Evolutionary conservation across 495 filamentous ascomycete species (phyloP), one percentile per base, ranked within the genome.

Genomic region (Xanthoparmelia taractica): DNA sequence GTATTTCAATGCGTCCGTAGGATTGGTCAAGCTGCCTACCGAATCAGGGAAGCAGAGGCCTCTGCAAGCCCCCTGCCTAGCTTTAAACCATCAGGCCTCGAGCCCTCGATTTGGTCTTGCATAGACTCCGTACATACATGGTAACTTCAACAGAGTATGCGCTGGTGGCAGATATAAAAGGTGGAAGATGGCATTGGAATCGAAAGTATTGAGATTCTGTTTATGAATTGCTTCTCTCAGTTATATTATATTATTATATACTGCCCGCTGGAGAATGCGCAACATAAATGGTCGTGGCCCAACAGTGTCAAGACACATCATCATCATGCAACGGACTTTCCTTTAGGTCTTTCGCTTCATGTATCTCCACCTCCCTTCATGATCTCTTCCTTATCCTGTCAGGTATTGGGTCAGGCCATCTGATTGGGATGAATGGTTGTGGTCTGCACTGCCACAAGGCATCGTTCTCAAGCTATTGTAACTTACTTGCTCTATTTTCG

Each of bases 251-350:
- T n/a, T 45, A 52, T 54, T 54, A 33, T 57, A 57, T 47, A n/a
- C 37, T 54, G 52, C 38, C 50, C 38, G 25, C 29, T 25, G 27
- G 52, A 57, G 25, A 41, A 41, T 47, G 50, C 60, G 50, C 60
- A 20, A 63, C n/a, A n/a, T 5, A 40, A 38, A 57, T 18, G 25
- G 29, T 33, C 38, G 23, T 47, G 38, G 25, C 60, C n/a, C 52
- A 63, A 41, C 55, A 41, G 17, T 37, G 43, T 63, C 15, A 33
- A 45, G 60, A 63, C 60, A 63, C 60, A 63, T 63, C 60, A 63
- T 61, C 60, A 52, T 54, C 50, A 63, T 63, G 60, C 60, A 52
- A 57, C 52, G n/a, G 36, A n/a, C 27, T 63, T 33, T 57, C 37
- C 8, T 57, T 25, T 27, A 50, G 50, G 27, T 31, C 41, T 55